phyloP scores from a whole-genome alignment of 768 basidiomycete species.

The Suillus americanus region DNA sequence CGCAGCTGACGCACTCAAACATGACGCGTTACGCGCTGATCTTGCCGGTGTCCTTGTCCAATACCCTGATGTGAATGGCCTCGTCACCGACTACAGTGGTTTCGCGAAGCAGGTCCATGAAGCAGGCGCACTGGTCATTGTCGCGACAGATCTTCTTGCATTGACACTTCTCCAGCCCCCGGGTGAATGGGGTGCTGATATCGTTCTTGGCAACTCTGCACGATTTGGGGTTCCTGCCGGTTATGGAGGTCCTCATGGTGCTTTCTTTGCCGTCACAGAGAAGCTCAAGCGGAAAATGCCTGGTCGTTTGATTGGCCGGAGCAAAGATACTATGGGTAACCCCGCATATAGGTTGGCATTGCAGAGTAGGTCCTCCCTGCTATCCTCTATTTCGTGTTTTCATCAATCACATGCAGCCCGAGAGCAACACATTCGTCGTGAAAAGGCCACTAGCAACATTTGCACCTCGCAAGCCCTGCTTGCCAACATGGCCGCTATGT shows the following conservation, averaged over 20 bases:
- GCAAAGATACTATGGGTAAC: slow-evolving; percentile 80
- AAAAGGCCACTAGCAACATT: slow-evolving; percentile 98
- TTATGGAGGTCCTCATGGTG: slow-evolving; percentile 97
- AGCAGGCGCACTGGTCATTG: slow-evolving; percentile 77
- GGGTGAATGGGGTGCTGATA: slow-evolving; percentile 98
- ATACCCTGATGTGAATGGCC: slow-evolving; percentile 91
- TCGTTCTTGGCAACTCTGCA: slow-evolving; percentile 92
- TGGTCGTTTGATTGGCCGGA: slow-evolving; percentile 91
- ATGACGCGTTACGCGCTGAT: slow-evolving; percentile 54
- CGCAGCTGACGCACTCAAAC: slow-evolving; percentile 46
- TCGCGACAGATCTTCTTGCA: slow-evolving; percentile 90
- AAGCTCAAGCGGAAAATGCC: slow-evolving; percentile 97
- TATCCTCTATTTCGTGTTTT: slow-evolving; percentile 10
- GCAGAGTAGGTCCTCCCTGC: slow-evolving; percentile 67
- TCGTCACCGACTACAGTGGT: slow-evolving; percentile 67
- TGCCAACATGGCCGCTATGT: slow-evolving; percentile 99
- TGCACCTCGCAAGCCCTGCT: slow-evolving; percentile 97
- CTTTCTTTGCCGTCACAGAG: slow-evolving; percentile 94
- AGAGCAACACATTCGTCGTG: slow-evolving; percentile 95
- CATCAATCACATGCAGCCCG: slow-evolving; percentile 54
- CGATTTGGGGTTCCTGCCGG: slow-evolving; percentile 96
- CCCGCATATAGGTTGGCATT: slow-evolving; percentile 90
- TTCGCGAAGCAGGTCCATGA: slow-evolving; percentile 71
- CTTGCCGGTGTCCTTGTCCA: slow-evolving; percentile 89
- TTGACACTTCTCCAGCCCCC: slow-evolving; percentile 92